These are phyloP conservation scores for Sugiyamaella qingdaonensis DNA, from an alignment of 805 yeast genomes.

Conservation along the genomic window DNA sequence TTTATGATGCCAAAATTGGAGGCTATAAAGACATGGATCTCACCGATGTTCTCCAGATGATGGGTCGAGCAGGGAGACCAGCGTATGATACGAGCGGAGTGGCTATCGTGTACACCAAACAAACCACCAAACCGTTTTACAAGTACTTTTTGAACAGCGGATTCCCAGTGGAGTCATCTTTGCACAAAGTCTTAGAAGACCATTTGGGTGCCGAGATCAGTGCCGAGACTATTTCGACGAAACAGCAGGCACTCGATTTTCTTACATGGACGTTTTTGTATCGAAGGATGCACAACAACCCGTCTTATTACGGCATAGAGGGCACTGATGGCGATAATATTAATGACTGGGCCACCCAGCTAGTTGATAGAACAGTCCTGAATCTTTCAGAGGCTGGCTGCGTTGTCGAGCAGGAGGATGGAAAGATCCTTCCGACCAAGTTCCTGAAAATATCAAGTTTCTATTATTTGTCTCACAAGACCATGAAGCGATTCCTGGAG, in stretches of 20 bases:
- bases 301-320: slow-evolving; percentile 71
- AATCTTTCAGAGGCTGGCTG: slow-evolving; percentile 72
- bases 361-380: slow-evolving; percentile 65
- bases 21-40: slow-evolving; percentile 77
- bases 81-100: slow-evolving; percentile 75
- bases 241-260: slow-evolving; percentile 71
- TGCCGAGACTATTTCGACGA: slow-evolving; percentile 58
- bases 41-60: slow-evolving; percentile 77
- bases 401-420: slow-evolving; percentile 41
- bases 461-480: slow-evolving; percentile 88
- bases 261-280: slow-evolving; percentile 72
- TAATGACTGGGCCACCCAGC: slow-evolving; percentile 34
- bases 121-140: slow-evolving; percentile 67
- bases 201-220: slow-evolving; percentile 80
- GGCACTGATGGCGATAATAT: slow-evolving; percentile 43
- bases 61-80: slow-evolving; percentile 84
- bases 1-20: slow-evolving; percentile 55
- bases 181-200: slow-evolving; percentile 71
- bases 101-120: slow-evolving; percentile 72
- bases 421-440: slow-evolving; percentile 55
- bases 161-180: slow-evolving; percentile 76
- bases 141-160: slow-evolving; percentile 76
- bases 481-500: slow-evolving; percentile 64
- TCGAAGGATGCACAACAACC: slow-evolving; percentile 71
- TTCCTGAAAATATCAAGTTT: slow-evolving; percentile 82